Evolutionary conservation across 352 stramenopile genomes (phyloP), one percentile per base, ranked within the genome.

Genomic region (Phytophthora ohioensis): DNA sequence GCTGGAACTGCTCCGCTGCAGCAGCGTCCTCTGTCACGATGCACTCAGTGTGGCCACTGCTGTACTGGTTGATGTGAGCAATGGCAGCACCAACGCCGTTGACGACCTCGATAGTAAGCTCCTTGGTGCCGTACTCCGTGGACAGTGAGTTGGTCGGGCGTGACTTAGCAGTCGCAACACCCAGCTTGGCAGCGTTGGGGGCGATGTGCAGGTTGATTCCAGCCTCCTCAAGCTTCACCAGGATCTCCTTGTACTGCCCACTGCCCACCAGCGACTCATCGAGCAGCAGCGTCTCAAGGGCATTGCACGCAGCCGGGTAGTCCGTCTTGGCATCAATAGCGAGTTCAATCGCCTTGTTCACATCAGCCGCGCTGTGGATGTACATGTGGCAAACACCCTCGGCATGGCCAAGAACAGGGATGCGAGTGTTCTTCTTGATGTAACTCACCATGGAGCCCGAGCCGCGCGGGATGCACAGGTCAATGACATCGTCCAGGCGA

Each of bases 381-480:
- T 99, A 99, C 69, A 99, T 96, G 87, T 99, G 96, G 77, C 98
- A 99, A 45, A 99, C 95, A 48, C 98, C 98, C 65, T 99, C 97
- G 3, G 97, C 97, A 79, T 99, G 98, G 30, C 97, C 97, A 10
- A 99, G 88, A 35, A 99, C 98, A 2, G 97, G 98, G 58, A 99
- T 99, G 32, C 92, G 87, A 35, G 97, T 99, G 78, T 97, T 97
- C 58, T 94, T 92, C 84, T 99, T 99, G 78, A 99, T 99, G 79
- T 97, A 94, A 34, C 90, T 96, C 34, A 99, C 97, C 65, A 99
- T 95, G 11, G 81, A 82, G 64, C 97, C 97, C 36, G 93, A 98
- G 35, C 98, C 98, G 47, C 98, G 92, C 54, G 98, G 98, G 77
- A 99, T 99, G 64, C 99, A 98, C 67, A 99, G 80, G 73, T 99